phyloP scores from a whole-genome alignment of 306 rosid species.

The Malus orientalis region DNA sequence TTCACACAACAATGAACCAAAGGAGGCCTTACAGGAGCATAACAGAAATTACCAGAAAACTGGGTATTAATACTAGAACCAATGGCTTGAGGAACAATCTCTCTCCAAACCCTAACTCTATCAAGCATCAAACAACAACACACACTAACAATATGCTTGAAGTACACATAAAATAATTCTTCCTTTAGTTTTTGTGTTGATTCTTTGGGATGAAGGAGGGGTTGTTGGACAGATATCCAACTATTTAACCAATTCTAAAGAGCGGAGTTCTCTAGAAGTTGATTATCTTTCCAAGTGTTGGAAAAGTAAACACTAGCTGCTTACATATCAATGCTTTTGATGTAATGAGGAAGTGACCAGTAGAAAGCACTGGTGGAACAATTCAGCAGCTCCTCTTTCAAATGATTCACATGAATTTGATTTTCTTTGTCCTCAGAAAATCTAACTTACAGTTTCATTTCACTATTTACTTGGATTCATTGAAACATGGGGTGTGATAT shows the following conservation, averaged over 20 bases:
- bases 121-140: neutral
- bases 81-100: neutral
- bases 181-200: neutral
- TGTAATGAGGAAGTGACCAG: neutral
- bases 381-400: neutral
- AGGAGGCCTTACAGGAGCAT: neutral
- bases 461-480: neutral
- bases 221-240: neutral
- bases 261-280: neutral
- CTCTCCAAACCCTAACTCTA: neutral
- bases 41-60: neutral
- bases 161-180: neutral
- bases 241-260: neutral
- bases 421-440: neutral
- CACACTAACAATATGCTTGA: neutral
- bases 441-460: too few species aligned
- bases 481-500: neutral
- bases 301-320: neutral
- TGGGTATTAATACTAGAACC: neutral
- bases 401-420: neutral
- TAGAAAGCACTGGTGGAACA: neutral
- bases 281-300: neutral
- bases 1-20: neutral
- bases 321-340: too few species aligned
- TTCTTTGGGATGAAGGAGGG: neutral